phyloP scores from a whole-genome alignment of 441 rosid species.

The Cnidoscolus chayamansa region DNA sequence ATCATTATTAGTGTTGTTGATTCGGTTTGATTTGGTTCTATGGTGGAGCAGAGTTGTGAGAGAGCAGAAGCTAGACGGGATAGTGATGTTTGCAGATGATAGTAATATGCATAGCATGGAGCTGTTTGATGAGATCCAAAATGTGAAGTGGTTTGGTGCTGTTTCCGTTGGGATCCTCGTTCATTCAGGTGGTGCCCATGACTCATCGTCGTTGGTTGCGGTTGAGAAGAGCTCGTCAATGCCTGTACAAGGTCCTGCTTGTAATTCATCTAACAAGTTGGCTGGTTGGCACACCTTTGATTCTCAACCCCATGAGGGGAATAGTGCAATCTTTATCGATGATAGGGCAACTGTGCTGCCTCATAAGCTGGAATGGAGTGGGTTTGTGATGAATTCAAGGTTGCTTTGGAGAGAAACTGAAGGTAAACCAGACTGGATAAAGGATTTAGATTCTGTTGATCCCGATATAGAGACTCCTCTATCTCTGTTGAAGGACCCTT shows the following conservation, averaged over 20 bases:
- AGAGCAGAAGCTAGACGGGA: conserved; percentile 82
- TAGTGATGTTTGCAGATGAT: conserved; percentile 92
- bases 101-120: conserved; percentile 98
- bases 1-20: conserved; percentile 17
- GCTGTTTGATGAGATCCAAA: conserved; percentile 88
- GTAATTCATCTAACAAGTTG: conserved; percentile 63
- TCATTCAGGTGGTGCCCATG: conserved; percentile 51
- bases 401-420: conserved; percentile 76
- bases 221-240: conserved; percentile 39
- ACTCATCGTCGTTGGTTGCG: conserved; percentile 31
- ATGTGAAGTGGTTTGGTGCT: conserved; percentile 89
- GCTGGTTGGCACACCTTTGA: conserved; percentile 90
- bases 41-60: conserved; percentile 61
- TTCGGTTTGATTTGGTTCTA: conserved; percentile 18
- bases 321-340: conserved; percentile 65
- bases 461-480: conserved; percentile 70
- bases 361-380: conserved; percentile 87
- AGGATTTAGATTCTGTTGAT: conserved; percentile 53
- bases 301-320: conserved; percentile 56
- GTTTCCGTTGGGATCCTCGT: conserved; percentile 80
- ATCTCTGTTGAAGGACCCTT: conserved; percentile 59
- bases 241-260: conserved; percentile 96
- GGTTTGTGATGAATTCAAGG: conserved; percentile 87
- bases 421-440: conserved; percentile 76
- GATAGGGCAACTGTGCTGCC: conserved; percentile 86